Evolutionary conservation across 2,329 filamentous ascomycete species (phyloP), one percentile per base, ranked within the genome.

Genomic region (Trichoderma semiorbis): DNA sequence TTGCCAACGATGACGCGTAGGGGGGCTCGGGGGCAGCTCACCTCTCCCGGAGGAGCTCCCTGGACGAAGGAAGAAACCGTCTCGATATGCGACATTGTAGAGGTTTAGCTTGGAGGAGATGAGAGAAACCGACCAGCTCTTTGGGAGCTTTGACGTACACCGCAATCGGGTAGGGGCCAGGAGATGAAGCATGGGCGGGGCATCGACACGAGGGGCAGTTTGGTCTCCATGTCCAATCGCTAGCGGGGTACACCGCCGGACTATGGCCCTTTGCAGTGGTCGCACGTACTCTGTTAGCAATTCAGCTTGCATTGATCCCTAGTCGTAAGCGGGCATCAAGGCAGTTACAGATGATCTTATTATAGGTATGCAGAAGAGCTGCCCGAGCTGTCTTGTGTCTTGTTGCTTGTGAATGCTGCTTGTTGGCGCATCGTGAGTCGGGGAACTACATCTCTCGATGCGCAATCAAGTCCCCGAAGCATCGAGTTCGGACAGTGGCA

Each of bases 31-130:
- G 10, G 10, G 32, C 18, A 57, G 58, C 34, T 57, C 61, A 97
- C 95, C 92, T 99, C 96, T 86, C 96, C 96, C 26, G 96, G 96
- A 62, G 96, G 96, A 78, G 96, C 94, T 79, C 94, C 93, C 85
- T 97, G 91, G 75, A 99, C 91, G 82, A 98, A 99, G 66, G 94
- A 91, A 76, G 94, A 92, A 75, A 93, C 86, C 24, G 77, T 82
- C 73, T 83, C 81, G 63, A 83, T 74, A 34, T 82, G 79, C 47
- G 81, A 83, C 81, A 83, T 83, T 26, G 57, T 24, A 53, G 26
- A 39, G 6, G 1, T 18, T 50, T 26, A 5, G 11, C 21, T 28
- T 26, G 36, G 16, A 26, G 62, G 18, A 43, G 36, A 47, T 62
- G 53, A 21, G 26, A 14, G 50, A 30, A 47, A 14, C 12, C 14